A percentile compares a stretch with the other conserved stretches of the same genome.
Conservation (phyloP, 2,329 filamentous ascomycete genomes). For the Exophiala spinifera region DNA sequence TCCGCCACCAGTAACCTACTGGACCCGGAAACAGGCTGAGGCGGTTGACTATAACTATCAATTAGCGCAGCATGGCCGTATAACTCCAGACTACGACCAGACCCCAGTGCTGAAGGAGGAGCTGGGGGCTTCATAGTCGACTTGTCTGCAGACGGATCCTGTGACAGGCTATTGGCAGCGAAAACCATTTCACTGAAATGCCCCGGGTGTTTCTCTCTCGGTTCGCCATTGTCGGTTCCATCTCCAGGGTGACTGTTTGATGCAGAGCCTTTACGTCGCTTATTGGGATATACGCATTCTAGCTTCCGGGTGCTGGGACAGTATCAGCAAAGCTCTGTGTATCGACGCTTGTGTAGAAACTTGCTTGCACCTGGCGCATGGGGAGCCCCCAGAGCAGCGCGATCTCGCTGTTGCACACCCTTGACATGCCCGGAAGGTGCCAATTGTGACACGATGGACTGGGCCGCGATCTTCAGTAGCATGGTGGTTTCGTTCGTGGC, state of each 20-base stretch:
- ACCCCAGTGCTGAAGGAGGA: not conserved
- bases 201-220: conserved; percentile 10
- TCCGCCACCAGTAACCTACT: not conserved
- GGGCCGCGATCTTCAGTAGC: conserved; percentile 31
- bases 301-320: conserved; percentile 33
- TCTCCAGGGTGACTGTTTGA: conserved; percentile 33
- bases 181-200: conserved; percentile 21
- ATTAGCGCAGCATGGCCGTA: not conserved
- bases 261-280: conserved; percentile 33
- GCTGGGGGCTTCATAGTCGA: not conserved
- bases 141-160: not conserved
- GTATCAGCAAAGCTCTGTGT: not conserved
- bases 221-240: conserved; percentile 35
- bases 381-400: conserved; percentile 27
- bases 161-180: not conserved
- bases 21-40: not conserved
- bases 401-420: conserved; percentile 41
- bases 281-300: conserved; percentile 40
- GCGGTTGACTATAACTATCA: not conserved
- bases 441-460: conserved; percentile 41
- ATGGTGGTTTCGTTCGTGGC: conserved; percentile 42
- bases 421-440: conserved; percentile 42
- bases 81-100: not conserved
- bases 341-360: not conserved
- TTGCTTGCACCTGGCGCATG: conserved; percentile 33